Evolutionary conservation across 208 protist species (phyloP).

Genomic region (Lotmaria passim): DNA sequence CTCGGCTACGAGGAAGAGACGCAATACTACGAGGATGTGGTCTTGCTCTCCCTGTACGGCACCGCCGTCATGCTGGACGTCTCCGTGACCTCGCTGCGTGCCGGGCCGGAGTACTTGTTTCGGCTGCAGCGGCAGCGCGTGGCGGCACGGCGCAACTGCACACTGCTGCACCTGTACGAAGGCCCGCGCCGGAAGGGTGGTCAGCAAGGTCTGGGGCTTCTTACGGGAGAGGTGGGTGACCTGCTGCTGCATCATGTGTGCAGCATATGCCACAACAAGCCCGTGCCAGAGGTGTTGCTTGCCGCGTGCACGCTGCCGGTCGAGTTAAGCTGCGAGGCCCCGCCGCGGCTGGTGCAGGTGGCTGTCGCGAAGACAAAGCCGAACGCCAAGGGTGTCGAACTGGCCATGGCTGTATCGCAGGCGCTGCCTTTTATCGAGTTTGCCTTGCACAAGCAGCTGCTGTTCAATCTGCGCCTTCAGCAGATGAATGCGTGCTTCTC

Average conservation of each 20-base stretch:
- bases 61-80: constrained; percentile 88
- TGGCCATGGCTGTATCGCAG: constrained; percentile 84
- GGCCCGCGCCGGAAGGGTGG: constrained; percentile 33
- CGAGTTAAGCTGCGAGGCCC: constrained; percentile 62
- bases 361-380: constrained; percentile 73
- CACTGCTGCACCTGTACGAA: constrained; percentile 73
- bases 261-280: constrained; percentile 66
- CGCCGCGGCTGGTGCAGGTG: constrained; percentile 78
- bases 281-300: constrained; percentile 83
- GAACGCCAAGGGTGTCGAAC: constrained; percentile 69
- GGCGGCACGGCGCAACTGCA: constrained; percentile 50
- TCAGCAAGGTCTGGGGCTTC: constrained; percentile 17
- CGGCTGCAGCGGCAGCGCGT: constrained; percentile 49
- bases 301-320: constrained; percentile 80
- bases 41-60: constrained; percentile 85
- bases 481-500: constrained; percentile 89
- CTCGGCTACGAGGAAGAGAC: constrained; percentile 91
- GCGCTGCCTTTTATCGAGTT: constrained; percentile 91
- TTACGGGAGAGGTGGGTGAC: constrained; percentile 41
- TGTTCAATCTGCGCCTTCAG: constrained; percentile 85
- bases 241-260: constrained; percentile 59
- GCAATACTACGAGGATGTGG: constrained; percentile 87
- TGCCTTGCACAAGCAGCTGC: constrained; percentile 88
- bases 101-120: constrained; percentile 75
- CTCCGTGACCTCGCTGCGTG: constrained; percentile 59